Conservation (phyloP, 2,329 filamentous ascomycete genomes). For the Fusarium compactum region DNA sequence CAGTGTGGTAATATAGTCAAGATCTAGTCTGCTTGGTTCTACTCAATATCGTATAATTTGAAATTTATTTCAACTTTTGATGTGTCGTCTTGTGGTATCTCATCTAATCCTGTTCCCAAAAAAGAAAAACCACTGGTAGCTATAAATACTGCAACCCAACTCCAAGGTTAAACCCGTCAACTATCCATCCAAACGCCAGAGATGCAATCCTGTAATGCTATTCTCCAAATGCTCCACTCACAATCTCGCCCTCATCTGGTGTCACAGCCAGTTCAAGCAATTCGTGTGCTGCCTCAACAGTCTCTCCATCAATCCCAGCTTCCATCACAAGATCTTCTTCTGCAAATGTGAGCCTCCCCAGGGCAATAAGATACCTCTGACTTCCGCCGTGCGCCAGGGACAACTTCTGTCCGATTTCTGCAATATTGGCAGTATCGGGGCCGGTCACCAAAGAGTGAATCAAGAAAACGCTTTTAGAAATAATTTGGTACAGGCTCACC, state of each 20-base stretch:
- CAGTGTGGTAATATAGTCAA: not conserved
- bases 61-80: not conserved
- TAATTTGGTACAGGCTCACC: conserved; percentile 57
- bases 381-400: conserved; percentile 75
- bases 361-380: conserved; percentile 83
- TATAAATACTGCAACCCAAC: conserved; percentile 8
- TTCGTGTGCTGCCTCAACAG: conserved; percentile 83
- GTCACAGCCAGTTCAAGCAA: conserved; percentile 85
- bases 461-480: conserved; percentile 62
- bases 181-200: conserved; percentile 30
- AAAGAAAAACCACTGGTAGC: conserved; percentile 13
- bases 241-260: conserved; percentile 71
- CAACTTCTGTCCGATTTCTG: conserved; percentile 78
- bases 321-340: conserved; percentile 84
- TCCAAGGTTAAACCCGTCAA: not conserved
- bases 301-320: conserved; percentile 79
- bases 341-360: conserved; percentile 87
- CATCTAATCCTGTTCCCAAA: conserved; percentile 15
- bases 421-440: conserved; percentile 57
- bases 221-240: conserved; percentile 57
- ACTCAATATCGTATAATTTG: not conserved
- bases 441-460: conserved; percentile 66
- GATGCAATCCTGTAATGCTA: conserved; percentile 36
- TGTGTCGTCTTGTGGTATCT: conserved; percentile 24
- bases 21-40: not conserved